phyloP scores from a whole-genome alignment of 306 rosid genomes.

The Gastrolobium bilobum region DNA sequence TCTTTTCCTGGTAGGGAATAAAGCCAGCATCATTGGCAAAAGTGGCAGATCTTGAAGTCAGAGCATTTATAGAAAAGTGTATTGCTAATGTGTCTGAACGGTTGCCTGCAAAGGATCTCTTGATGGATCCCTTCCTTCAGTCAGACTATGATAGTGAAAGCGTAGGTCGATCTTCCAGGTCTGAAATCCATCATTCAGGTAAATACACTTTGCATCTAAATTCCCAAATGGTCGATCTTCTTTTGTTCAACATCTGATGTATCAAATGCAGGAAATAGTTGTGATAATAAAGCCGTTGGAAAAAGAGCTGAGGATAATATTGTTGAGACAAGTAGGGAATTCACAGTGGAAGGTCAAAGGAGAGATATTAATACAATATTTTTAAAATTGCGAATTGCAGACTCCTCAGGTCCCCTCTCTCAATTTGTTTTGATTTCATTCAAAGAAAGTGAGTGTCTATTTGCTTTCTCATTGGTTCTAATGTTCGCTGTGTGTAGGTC shows the following conservation, averaged over 20 bases:
- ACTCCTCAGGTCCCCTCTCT: conserved; percentile 72
- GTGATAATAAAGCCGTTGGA: conserved; percentile 47
- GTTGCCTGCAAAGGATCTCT: conserved; percentile 85
- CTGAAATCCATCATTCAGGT: conserved; percentile 57
- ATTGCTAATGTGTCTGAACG: conserved; percentile 80
- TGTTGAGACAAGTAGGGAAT: conserved; percentile 67
- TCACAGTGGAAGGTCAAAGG: conserved; percentile 87
- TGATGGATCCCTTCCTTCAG: conserved; percentile 85
- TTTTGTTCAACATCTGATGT: conserved; percentile 49
- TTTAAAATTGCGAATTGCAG: conserved; percentile 85
- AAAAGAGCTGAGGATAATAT: conserved; percentile 49
- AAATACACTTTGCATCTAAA: conserved; percentile 34
- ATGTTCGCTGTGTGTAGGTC: conserved; percentile 60
- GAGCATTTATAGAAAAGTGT: conserved; percentile 88
- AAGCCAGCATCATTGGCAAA: conserved; percentile 92
- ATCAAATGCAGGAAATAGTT: conserved; percentile 59
- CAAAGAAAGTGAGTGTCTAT: conserved; percentile 4
- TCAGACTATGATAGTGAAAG: conserved; percentile 67
- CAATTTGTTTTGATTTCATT: neutral
- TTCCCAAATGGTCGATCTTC: conserved; percentile 26
- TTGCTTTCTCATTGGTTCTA: conserved; percentile 26
- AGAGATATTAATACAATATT: conserved; percentile 80
- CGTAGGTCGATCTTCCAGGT: conserved; percentile 56
- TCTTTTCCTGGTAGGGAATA: conserved; percentile 75
- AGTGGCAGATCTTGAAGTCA: conserved; percentile 75